These are phyloP conservation scores for Rhytidhysteron rufulum DNA, from an alignment of 2,329 filamentous ascomycete species.

Conservation along the genomic window DNA sequence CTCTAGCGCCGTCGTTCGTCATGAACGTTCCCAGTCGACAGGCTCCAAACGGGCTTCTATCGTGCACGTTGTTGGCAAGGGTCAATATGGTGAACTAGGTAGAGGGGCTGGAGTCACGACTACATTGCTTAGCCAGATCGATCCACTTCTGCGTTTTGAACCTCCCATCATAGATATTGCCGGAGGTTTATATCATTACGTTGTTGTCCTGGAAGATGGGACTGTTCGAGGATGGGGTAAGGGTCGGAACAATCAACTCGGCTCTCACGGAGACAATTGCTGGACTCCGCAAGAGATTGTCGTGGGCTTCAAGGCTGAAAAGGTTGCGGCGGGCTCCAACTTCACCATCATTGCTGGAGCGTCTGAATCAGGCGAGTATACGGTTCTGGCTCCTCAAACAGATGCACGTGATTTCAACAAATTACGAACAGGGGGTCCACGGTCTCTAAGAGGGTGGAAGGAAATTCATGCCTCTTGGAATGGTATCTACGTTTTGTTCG, in stretches of 20 bases:
- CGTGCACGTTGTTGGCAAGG: slow-evolving; percentile 9
- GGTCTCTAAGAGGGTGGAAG: slow-evolving; percentile 55
- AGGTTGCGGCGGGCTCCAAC: slow-evolving; percentile 76
- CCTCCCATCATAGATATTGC: slow-evolving; percentile 59
- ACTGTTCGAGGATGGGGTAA: slow-evolving; percentile 86
- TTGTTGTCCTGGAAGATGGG: slow-evolving; percentile 70
- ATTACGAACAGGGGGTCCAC: slow-evolving; percentile 42
- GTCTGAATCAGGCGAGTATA: slow-evolving; percentile 54
- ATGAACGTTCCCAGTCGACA: slow-evolving; percentile 17
- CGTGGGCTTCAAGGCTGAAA: slow-evolving; percentile 60
- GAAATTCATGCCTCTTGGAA: slow-evolving; percentile 79
- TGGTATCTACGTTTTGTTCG: slow-evolving; percentile 66
- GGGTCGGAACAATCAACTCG: slow-evolving; percentile 76
- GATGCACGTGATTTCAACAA: slow-evolving; percentile 57
- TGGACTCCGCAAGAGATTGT: slow-evolving; percentile 13
- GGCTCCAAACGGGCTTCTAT: slow-evolving; percentile 33
- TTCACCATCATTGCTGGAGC: slow-evolving; percentile 70
- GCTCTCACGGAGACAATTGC: slow-evolving; percentile 46
- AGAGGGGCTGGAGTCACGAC: slow-evolving; percentile 2
- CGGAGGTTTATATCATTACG: slow-evolving; percentile 73
- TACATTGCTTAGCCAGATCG: background rate
- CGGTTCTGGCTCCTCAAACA: slow-evolving; percentile 71
- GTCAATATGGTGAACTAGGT: slow-evolving; percentile 25
- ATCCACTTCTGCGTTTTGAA: slow-evolving; percentile 2
- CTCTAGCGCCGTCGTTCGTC: background rate